Base-by-base conservation (phyloP, 1,284 basidiomycete species). In the Ustilago hordei region DNA sequence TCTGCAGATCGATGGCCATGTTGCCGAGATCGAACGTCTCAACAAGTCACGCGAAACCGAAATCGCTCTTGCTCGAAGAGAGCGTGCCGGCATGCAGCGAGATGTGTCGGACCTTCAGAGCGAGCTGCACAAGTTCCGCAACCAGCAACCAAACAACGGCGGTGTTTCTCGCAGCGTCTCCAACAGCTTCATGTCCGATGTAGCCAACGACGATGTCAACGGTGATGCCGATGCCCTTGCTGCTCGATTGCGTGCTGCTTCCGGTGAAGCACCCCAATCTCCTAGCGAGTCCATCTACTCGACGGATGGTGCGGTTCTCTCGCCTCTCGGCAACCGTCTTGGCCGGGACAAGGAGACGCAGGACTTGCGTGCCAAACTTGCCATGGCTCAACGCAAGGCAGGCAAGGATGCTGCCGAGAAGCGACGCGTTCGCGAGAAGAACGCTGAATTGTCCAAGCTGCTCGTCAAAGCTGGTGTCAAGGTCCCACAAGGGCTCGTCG, bases 101-200 rank as follows among this genome's bases (percentile, higher is more conserved):
- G 95, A 99, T 85, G 95, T 95, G 87, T 92, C 91, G 47, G 96
- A 99, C 81, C 88, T 98, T 13, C 92, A 96, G 84, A 90, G 91
- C 74, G 89, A 91, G 17, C 88, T 98, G 38, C 87, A 87, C 38
- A 75, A 70, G 39, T 63, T 80, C 55, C 63, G 64, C 35, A 61
- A 69, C 15, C 78, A 80, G 69, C 70, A 70, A 64, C 72, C 66
- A 32, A 64, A 67, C 50, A 64, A 75, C 7, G 60, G 61, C 52
- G 58, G 61, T 43, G 69, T 75, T 6, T 76, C 74, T 1, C 69
- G 69, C 55, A 78, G 75, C 62, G 75, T 74, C 28, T 78, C 75
- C 23, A 62, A 78, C 64, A 78, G 75, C 71, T 78, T 74, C 71
- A 74, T 78, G 75, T 70, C 70, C 11, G 67, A 78, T 50, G 48